Conservation (phyloP, 2,329 filamentous ascomycete genomes). For the Juglanconis sp. region DNA sequence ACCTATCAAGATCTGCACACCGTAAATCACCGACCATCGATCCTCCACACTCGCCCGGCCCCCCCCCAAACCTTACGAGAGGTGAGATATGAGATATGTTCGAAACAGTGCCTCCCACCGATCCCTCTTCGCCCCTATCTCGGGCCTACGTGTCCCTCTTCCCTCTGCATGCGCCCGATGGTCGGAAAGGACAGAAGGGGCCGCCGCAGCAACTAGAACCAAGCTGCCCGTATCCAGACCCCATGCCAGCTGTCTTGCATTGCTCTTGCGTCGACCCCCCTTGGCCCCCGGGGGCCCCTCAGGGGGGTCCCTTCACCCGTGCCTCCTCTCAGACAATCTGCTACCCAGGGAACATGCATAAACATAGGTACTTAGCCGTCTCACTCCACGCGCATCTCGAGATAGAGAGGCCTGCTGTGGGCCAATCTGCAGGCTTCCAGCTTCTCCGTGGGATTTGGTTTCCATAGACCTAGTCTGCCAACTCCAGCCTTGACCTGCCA, state of each 20-base stretch:
- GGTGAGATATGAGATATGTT: neutral
- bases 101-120: neutral
- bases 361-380: no score
- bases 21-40: no score
- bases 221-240: neutral
- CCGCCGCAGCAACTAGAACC: no score
- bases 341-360: no score
- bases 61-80: neutral
- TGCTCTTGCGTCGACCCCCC: neutral
- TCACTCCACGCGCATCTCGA: no score
- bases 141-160: neutral
- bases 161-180: neutral
- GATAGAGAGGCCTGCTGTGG: no score
- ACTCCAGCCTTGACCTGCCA: no score
- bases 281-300: neutral
- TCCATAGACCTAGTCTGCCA: no score
- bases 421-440: no score
- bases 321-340: no score
- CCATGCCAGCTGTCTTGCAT: constrained; percentile 18
- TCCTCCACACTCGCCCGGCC: neutral
- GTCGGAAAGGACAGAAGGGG: neutral
- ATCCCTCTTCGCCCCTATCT: neutral
- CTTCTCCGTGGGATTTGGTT: no score
- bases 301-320: neutral
- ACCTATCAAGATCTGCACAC: neutral